Evolutionary conservation across 306 rosid genomes (phyloP), one percentile per base, ranked within the genome.

Genomic region (Pyrus bretschneideri): DNA sequence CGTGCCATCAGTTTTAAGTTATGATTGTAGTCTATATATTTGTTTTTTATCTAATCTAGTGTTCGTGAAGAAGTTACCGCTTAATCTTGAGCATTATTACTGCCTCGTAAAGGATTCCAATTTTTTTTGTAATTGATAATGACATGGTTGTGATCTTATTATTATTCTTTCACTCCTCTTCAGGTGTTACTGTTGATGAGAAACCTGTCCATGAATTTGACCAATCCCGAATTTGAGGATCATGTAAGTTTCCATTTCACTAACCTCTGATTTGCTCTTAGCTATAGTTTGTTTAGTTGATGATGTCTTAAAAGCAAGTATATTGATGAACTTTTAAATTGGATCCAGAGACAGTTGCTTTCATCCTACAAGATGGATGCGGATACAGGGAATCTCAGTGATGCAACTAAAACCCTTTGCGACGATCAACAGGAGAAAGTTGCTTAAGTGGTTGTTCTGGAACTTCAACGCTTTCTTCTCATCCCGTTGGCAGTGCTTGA

Each of bases 101-200:
- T 66, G 49, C 27, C 40, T 52, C 11, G 10, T 14, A 15, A 57
- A 38, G 59, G 51, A 15, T 59, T 5, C 17, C 57, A 2, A 58
- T 52, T 17, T 12, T 12, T 14, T 55, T 9, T 33, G 70, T 31
- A n/a, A 23, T 80, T 31, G 35, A 18, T n/a, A n/a, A 38, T 59
- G 67, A 27, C 62, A 4, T 49, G 42, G 27, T 58, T 76, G 42
- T 64, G 46, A 31, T 75, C n/a, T 42, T 72, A 68, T 62, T 22
- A 21, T 67, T 35, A 0, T 33, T 54, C 4, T 73, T 64, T 81
- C 44, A 57, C 70, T 79, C 31, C 58, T 67, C 22, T 84, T 11
- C 78, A 96, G 99, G 99, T 96, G 76, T 86, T 96, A 66, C 77
- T 96, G 75, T 85, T 96, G 91, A 92, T 92, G 98, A 89, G 99